Conservation (phyloP, 169 alveolate genomes). For the Cyclospora cayetanensis region DNA sequence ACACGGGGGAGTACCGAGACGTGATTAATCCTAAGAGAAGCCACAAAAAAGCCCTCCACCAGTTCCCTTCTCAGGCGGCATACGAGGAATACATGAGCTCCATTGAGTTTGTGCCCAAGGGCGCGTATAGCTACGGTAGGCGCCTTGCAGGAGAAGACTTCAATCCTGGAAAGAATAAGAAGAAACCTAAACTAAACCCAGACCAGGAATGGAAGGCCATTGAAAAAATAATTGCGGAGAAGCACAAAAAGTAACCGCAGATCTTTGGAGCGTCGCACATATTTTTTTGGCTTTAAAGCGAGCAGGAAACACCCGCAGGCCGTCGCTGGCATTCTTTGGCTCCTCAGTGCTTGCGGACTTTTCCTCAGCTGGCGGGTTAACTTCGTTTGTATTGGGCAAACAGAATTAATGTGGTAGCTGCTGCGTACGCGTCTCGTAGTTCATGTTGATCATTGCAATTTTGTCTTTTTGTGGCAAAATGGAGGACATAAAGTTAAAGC, state of each 20-base stretch:
- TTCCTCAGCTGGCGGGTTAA: too few species aligned
- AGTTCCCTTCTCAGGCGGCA: neutral
- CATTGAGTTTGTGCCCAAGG: conserved; percentile 56
- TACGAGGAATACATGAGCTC: neutral
- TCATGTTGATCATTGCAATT: too few species aligned
- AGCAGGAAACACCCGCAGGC: too few species aligned
- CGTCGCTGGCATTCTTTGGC: too few species aligned
- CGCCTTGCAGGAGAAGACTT: conserved; percentile 15
- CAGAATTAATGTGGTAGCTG: too few species aligned
- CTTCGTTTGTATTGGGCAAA: too few species aligned
- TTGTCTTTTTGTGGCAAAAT: too few species aligned
- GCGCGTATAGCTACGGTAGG: conserved; percentile 35
- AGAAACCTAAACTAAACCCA: conserved; percentile 31
- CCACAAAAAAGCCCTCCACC: neutral
- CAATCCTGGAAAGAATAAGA: neutral
- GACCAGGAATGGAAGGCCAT: conserved; percentile 64
- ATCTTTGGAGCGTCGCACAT: too few species aligned
- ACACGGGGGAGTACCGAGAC: neutral
- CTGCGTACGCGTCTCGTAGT: too few species aligned
- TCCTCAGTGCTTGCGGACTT: too few species aligned
- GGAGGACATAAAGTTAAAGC: too few species aligned
- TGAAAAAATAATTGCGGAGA: conserved; percentile 27
- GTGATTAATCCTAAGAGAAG: neutral
- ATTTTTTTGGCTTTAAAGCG: too few species aligned
- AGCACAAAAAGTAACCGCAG: neutral